Evolutionary conservation across 192 early-diverging fungal species (phyloP), one percentile per base, ranked within the genome.

Genomic region (Umbelopsis isabellina): DNA sequence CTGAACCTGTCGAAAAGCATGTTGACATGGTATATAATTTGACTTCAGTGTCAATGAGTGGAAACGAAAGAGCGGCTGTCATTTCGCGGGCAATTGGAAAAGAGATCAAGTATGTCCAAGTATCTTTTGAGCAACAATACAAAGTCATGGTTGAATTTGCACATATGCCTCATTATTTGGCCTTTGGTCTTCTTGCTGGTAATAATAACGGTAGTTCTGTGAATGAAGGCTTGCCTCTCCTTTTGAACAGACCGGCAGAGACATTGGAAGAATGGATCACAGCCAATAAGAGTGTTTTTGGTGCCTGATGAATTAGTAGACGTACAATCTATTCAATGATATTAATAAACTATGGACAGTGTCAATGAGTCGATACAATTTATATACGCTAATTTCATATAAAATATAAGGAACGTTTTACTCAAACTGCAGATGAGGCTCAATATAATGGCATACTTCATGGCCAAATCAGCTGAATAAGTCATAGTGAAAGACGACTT

Each of bases 1-100:
- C 55, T 4, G 55, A 61, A 12, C 27, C 25, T 15, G 16, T 61
- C 13, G 55, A 33, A 30, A 61, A 61, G 55, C 55, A 61, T 18
- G 13, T n/a, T 61, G 55, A 61, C 33, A 27, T 25, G 13, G 55
- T 61, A 16, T 61, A 61, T n/a, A 5, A 61, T n/a, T 16, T 61
- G 12, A 61, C 55, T 4, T 7, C 27, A 6, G 55, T 35, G 8
- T 16, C 15, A 15, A 8, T 27, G 27, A 35, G 0, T 35, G 55
- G 27, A 25, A 61, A 61, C 13, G 55, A 61, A 13, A 25, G 55
- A 8, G 55, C 55, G 0, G 27, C 25, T 15, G 30, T n/a, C 18
- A n/a, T 61, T 18, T 61, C 55, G 11, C 21, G 25, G 1, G 55
- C 33, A 4, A 8, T 61, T 3, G 55, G 55, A 18, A 61, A 61